Conservation (phyloP, 345 rosid genomes). For the Rhodamnia argentea region DNA sequence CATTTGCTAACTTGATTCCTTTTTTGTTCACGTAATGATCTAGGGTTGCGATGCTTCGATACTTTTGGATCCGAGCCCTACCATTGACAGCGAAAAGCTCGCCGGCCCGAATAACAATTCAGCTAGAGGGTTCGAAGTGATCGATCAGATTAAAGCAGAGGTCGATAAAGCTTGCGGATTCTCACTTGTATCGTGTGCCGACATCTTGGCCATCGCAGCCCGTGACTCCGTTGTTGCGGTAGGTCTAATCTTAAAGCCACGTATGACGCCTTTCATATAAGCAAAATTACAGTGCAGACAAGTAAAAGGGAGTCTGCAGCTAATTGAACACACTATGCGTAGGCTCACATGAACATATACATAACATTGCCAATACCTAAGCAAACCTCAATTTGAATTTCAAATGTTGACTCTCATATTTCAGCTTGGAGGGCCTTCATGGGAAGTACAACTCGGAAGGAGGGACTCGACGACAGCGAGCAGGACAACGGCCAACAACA, state of each 20-base stretch:
- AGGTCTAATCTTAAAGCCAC: background rate
- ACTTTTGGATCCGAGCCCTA: slow-evolving; percentile 46
- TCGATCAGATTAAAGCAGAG: slow-evolving; percentile 47
- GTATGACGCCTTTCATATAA: background rate
- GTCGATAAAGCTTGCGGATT: slow-evolving; percentile 42
- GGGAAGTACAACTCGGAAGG: slow-evolving; percentile 33
- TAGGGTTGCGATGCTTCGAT: slow-evolving; percentile 61
- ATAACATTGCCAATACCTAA: background rate
- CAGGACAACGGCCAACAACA: slow-evolving; percentile 8
- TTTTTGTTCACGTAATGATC: background rate
- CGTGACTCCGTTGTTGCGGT: slow-evolving; percentile 55
- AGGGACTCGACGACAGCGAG: slow-evolving; percentile 31
- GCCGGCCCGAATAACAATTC: slow-evolving; percentile 29
- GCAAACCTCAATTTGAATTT: background rate
- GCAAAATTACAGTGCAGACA: background rate
- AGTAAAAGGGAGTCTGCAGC: background rate
- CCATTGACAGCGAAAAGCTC: slow-evolving; percentile 46
- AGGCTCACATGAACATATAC: background rate
- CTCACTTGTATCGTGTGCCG: slow-evolving; percentile 57
- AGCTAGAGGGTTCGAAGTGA: slow-evolving; percentile 45
- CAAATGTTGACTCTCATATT: background rate
- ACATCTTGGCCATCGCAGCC: slow-evolving; percentile 54
- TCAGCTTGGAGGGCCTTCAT: slow-evolving; percentile 44
- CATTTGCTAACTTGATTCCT: background rate
- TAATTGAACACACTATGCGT: background rate